Evolutionary conservation across 352 stramenopile species (phyloP).

Genomic region (Pythium folliculosum): DNA sequence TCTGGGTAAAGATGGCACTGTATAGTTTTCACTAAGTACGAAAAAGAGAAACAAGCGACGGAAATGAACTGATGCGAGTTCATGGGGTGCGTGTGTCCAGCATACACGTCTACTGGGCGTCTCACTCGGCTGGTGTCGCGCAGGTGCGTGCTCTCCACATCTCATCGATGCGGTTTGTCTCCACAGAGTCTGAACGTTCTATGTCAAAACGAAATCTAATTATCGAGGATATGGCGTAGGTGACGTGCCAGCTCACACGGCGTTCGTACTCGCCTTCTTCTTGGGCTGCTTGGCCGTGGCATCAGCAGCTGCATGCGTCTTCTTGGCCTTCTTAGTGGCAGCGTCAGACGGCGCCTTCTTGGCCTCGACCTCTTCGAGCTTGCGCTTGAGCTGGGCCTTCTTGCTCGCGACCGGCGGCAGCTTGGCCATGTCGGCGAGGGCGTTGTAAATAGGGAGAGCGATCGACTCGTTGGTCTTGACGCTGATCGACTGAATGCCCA

Average conservation of each 20-base stretch:
- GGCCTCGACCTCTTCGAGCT: constrained; percentile 53
- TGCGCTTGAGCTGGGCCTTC: constrained; percentile 60
- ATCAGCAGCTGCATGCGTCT: constrained; percentile 1
- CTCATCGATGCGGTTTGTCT: no score
- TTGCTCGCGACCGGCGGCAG: constrained; percentile 58
- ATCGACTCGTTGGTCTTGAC: constrained; percentile 90
- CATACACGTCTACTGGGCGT: no score
- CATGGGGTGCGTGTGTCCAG: no score
- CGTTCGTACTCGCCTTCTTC: neutral
- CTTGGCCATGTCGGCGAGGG: constrained; percentile 60
- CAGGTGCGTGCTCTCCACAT: no score
- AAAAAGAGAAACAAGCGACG: no score
- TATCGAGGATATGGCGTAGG: neutral
- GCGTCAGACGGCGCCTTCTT: constrained; percentile 20
- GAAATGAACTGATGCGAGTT: no score
- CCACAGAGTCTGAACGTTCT: no score
- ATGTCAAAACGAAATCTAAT: no score
- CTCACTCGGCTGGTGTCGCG: no score
- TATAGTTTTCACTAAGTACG: no score
- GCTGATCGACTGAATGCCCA: constrained; percentile 91
- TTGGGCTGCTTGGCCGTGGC: constrained; percentile 22
- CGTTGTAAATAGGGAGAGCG: constrained; percentile 91
- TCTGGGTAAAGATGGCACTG: no score
- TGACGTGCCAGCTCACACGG: neutral
- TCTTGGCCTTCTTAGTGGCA: constrained; percentile 26